phyloP scores from a whole-genome alignment of 768 basidiomycete genomes.

The Calocera viscosa region DNA sequence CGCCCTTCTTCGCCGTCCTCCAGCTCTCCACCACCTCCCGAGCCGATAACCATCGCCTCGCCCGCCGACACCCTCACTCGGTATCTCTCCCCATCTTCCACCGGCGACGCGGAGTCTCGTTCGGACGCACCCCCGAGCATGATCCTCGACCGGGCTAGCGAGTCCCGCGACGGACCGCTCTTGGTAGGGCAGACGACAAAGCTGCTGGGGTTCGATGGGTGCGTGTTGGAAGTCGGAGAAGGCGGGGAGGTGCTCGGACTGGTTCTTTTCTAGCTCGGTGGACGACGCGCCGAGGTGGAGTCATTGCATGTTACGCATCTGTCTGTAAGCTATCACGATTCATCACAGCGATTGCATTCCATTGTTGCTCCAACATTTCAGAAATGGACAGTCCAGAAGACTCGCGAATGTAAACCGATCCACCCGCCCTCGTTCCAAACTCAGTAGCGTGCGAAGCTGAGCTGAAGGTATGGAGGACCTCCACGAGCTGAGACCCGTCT shows the following conservation, averaged over 20 bases:
- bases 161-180: slow-evolving; percentile 22
- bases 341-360: too few relatives aligned
- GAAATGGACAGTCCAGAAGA: too few relatives aligned
- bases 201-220: slow-evolving; percentile 66
- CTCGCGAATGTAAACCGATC: too few relatives aligned
- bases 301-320: too few relatives aligned
- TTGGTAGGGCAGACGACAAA: slow-evolving; percentile 19
- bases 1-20: neutral
- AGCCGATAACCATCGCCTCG: neutral
- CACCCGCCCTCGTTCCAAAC: too few relatives aligned
- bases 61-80: slow-evolving; percentile 15
- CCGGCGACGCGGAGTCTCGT: neutral
- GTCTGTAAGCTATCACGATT: too few relatives aligned
- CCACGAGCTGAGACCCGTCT: too few relatives aligned
- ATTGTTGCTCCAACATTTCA: too few relatives aligned
- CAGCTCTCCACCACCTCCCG: neutral
- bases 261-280: slow-evolving; percentile 22
- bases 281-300: neutral
- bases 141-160: slow-evolving; percentile 22
- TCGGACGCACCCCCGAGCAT: slow-evolving; percentile 19
- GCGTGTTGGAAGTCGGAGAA: slow-evolving; percentile 67
- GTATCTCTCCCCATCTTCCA: slow-evolving; percentile 16
- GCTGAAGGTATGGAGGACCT: too few relatives aligned
- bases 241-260: slow-evolving; percentile 68
- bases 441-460: too few relatives aligned